A percentile compares a stretch with the other conserved stretches of the same genome.
These are phyloP conservation scores for Pseudozyma hubeiensis DNA, from an alignment of 1,284 basidiomycete genomes.

Conservation along the genomic window DNA sequence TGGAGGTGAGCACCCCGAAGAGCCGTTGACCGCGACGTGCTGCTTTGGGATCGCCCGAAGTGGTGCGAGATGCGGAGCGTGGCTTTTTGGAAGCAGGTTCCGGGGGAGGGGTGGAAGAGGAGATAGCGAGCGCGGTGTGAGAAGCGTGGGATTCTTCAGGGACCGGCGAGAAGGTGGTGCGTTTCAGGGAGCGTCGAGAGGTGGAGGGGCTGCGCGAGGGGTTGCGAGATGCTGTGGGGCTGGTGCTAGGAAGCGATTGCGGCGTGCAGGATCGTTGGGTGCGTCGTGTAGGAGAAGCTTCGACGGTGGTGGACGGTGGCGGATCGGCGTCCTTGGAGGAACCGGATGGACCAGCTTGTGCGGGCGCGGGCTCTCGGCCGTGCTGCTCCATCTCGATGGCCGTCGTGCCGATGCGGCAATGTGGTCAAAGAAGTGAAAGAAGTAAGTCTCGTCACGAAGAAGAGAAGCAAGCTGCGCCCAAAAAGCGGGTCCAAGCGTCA, in stretches of 20 bases:
- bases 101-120: background rate
- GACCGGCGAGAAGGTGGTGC: slow-evolving; percentile 22
- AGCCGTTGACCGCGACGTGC: slow-evolving; percentile 19
- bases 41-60: background rate
- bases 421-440: background rate
- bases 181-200: slow-evolving; percentile 8
- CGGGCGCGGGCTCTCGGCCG: no score
- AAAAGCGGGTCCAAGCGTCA: slow-evolving; percentile 15
- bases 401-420: no score
- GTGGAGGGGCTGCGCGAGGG: slow-evolving; percentile 13
- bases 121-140: background rate
- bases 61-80: background rate
- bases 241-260: slow-evolving; percentile 1
- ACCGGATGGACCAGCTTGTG: no score
- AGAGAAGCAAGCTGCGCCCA: background rate
- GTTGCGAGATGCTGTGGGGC: slow-evolving; percentile 1
- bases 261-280: slow-evolving; percentile 5
- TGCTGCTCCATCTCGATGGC: no score
- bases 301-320: background rate
- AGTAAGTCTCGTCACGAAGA: background rate
- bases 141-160: slow-evolving; percentile 16
- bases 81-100: background rate
- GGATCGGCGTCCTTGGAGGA: background rate
- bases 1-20: slow-evolving; percentile 29
- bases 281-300: background rate